phyloP scores from a whole-genome alignment of 2,329 filamentous ascomycete genomes.

The Neofusicoccum laricinum region DNA sequence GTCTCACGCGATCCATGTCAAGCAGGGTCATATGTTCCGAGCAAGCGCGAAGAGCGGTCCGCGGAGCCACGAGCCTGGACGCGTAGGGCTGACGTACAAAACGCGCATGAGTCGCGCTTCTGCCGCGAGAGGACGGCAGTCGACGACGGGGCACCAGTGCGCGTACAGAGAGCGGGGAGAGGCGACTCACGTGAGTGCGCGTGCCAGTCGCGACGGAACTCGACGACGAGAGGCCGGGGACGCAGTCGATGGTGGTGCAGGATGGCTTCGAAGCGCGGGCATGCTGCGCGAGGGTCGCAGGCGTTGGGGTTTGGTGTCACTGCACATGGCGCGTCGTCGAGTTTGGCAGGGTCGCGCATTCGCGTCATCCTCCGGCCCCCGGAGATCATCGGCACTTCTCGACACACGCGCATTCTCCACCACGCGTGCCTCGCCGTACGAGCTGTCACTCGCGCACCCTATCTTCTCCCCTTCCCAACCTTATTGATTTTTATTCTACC shows the following conservation, averaged over 20 bases:
- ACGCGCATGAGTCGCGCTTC: constrained; percentile 5
- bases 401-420: constrained; percentile 1
- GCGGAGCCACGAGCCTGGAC: not conserved
- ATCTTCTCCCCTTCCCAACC: constrained; percentile 2
- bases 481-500: not conserved
- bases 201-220: not conserved
- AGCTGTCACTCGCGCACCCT: not conserved
- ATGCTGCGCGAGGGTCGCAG: not conserved
- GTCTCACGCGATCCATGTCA: not conserved
- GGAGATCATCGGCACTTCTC: not conserved
- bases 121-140: not conserved
- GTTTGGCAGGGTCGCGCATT: not conserved
- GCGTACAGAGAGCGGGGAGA: not conserved
- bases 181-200: constrained; percentile 5
- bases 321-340: not conserved
- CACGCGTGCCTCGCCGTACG: constrained; percentile 5
- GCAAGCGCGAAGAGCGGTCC: not conserved
- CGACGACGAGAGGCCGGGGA: not conserved
- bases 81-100: constrained; percentile 1
- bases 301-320: not conserved
- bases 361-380: not conserved
- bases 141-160: not conserved
- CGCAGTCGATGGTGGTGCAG: not conserved
- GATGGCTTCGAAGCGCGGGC: not conserved
- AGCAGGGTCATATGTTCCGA: not conserved